Evolutionary conservation across 78 protist species (phyloP).

Genomic region (Isochrysis galbana): DNA sequence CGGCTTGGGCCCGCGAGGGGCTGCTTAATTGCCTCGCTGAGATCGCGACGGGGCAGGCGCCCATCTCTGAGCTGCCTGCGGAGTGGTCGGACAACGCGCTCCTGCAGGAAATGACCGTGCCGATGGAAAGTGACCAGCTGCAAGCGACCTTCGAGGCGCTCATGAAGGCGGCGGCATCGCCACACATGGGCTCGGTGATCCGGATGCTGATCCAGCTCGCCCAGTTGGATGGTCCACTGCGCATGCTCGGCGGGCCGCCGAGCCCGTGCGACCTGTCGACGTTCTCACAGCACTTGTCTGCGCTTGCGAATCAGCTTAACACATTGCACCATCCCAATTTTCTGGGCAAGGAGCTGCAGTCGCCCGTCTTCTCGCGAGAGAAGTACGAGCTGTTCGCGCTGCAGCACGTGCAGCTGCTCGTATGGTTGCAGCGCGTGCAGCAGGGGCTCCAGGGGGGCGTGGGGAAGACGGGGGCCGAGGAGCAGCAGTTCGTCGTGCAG

Average conservation of each 20-base stretch:
- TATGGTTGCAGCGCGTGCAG: constrained; percentile 5
- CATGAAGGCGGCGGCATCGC: not conserved
- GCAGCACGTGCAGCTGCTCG: constrained; percentile 2
- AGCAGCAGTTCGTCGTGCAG: not conserved
- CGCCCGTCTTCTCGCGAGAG: not conserved
- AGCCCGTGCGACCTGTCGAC: constrained; percentile 1
- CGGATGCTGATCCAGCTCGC: constrained; percentile 12
- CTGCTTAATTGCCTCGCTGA: not conserved
- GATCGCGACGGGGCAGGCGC: not conserved
- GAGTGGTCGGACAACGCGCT: not conserved
- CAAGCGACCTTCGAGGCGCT: not conserved
- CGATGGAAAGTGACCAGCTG: not conserved
- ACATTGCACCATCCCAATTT: not conserved
- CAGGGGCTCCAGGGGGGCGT: not conserved
- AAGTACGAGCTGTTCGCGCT: constrained; percentile 19
- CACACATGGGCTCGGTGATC: not conserved
- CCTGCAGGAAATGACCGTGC: not conserved
- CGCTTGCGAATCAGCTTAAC: not conserved
- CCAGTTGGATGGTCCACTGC: not conserved
- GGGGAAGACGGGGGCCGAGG: not conserved
- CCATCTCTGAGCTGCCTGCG: not conserved
- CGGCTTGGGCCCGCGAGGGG: not conserved
- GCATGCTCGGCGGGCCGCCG: not conserved
- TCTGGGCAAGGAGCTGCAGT: not conserved
- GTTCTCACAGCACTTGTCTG: not conserved